A percentile compares a stretch with the other conserved stretches of the same genome.
These are phyloP conservation scores for Penicillium crystallinum DNA, from an alignment of 495 filamentous ascomycete genomes.

Conservation along the genomic window DNA sequence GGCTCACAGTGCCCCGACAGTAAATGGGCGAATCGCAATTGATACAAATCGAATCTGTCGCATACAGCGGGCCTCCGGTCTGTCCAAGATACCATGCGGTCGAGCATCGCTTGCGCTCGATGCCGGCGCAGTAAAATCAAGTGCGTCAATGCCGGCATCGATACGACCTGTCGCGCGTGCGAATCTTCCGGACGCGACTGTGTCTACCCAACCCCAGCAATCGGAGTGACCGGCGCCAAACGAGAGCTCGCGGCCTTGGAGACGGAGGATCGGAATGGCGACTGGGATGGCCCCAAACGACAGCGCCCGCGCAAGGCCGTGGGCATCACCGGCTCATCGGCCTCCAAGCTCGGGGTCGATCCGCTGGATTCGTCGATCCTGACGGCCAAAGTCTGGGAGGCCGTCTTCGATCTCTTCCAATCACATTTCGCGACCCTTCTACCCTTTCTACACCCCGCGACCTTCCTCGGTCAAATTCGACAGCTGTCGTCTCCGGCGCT, in stretches of 20 bases:
- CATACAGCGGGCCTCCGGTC: slow-evolving; percentile 13
- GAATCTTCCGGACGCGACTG: slow-evolving; percentile 71
- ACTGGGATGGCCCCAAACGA: slow-evolving; percentile 56
- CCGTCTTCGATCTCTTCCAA: slow-evolving; percentile 72
- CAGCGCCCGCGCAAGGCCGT: slow-evolving; percentile 49
- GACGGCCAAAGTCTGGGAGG: slow-evolving; percentile 64
- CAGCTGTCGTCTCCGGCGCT: slow-evolving; percentile 33
- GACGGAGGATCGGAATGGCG: slow-evolving; percentile 55
- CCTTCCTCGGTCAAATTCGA: slow-evolving; percentile 57
- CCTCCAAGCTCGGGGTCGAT: slow-evolving; percentile 34
- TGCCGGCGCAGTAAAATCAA: slow-evolving; percentile 83
- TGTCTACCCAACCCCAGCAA: slow-evolving; percentile 62
- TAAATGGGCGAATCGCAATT: slow-evolving; percentile 3
- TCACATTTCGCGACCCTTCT: slow-evolving; percentile 77
- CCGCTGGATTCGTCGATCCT: slow-evolving; percentile 49
- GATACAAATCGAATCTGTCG: slow-evolving; percentile 1
- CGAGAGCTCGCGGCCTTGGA: slow-evolving; percentile 47
- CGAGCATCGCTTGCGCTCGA: slow-evolving; percentile 71
- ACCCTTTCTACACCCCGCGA: slow-evolving; percentile 76
- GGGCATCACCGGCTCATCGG: slow-evolving; percentile 28
- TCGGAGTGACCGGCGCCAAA: slow-evolving; percentile 52
- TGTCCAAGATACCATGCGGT: slow-evolving; percentile 51
- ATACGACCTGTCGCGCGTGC: slow-evolving; percentile 72
- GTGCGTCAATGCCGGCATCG: slow-evolving; percentile 72
- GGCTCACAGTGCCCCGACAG: slow-evolving; percentile 1